Percentiles rank a stretch among this genome's conserved stretches.
phyloP scores from a whole-genome alignment of 202 grass and related monocot species.

The Panicum hallii region DNA sequence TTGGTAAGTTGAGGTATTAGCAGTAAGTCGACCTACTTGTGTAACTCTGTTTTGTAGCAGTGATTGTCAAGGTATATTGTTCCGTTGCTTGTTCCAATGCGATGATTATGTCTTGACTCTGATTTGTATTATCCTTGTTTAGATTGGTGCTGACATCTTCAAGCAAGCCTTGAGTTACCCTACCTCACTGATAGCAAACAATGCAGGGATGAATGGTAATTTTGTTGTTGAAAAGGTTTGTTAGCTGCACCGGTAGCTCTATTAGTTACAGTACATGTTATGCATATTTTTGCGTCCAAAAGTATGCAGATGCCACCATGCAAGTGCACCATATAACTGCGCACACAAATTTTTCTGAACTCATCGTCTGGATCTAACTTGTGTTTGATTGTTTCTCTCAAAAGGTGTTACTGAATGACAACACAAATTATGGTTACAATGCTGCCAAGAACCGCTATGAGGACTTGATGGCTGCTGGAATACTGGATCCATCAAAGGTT shows the following conservation, averaged over 20 bases:
- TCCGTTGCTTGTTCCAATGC: neutral
- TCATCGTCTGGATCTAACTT: slow-evolving; percentile 26
- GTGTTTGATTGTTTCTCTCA: slow-evolving; percentile 32
- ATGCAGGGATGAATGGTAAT: slow-evolving; percentile 79
- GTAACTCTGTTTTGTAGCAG: slow-evolving; percentile 15
- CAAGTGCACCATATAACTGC: neutral
- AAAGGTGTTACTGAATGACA: slow-evolving; percentile 66
- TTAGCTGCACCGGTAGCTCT: neutral
- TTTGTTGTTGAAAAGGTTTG: slow-evolving; percentile 75
- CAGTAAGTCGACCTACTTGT: neutral
- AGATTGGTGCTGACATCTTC: slow-evolving; percentile 97
- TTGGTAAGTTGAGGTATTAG: neutral
- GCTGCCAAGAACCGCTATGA: slow-evolving; percentile 79
- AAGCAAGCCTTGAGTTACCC: slow-evolving; percentile 91
- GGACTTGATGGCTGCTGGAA: slow-evolving; percentile 81
- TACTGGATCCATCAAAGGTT: slow-evolving; percentile 94
- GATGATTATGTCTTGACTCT: slow-evolving; percentile 7
- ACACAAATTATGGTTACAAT: slow-evolving; percentile 88
- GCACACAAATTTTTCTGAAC: neutral
- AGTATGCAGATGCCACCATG: neutral
- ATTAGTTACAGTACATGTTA: slow-evolving; percentile 11
- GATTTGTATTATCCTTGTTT: slow-evolving; percentile 34
- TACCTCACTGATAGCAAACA: slow-evolving; percentile 77
- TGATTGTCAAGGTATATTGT: slow-evolving; percentile 2
- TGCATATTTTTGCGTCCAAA: neutral